Evolutionary conservation across 495 filamentous ascomycete genomes (phyloP).

Genomic region (Neurospora discreta): DNA sequence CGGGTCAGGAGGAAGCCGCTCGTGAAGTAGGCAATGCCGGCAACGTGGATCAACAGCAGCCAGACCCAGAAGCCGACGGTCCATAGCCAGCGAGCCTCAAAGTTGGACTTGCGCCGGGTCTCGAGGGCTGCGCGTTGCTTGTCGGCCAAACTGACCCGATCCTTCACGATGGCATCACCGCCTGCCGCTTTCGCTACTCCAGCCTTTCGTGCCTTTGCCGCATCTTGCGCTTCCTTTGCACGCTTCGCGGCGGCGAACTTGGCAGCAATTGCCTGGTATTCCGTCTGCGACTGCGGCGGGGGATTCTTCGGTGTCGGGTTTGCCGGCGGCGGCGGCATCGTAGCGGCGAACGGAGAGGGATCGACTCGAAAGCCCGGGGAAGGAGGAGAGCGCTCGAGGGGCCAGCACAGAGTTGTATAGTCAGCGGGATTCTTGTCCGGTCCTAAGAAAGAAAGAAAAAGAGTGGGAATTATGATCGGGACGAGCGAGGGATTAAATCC

Average conservation of each 20-base stretch:
- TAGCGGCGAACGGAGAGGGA: not conserved
- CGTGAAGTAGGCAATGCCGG: constrained; percentile 85
- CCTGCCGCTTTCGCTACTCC: constrained; percentile 1
- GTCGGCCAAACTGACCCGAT: constrained; percentile 15
- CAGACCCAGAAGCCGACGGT: constrained; percentile 41
- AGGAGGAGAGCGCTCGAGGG: not conserved
- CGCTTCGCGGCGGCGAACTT: constrained; percentile 39
- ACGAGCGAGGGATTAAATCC: not conserved
- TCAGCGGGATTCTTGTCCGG: not conserved
- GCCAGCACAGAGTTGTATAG: not conserved
- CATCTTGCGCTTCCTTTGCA: constrained; percentile 27
- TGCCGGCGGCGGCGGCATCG: constrained; percentile 14
- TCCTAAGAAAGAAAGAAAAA: not conserved
- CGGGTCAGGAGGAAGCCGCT: constrained; percentile 94
- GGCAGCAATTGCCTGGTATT: constrained; percentile 32
- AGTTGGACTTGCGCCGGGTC: constrained; percentile 26
- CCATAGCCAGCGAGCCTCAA: constrained; percentile 37
- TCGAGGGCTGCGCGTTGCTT: constrained; percentile 29
- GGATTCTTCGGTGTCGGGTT: constrained; percentile 16
- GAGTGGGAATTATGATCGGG: not conserved
- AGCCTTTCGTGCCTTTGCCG: constrained; percentile 3
- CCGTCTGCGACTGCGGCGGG: constrained; percentile 12
- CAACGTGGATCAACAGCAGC: constrained; percentile 56
- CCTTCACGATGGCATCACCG: not conserved
- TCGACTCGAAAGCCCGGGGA: not conserved